Evolutionary conservation across 164 flowering plant species (phyloP), one percentile per base, ranked within the genome.

Genomic region (Tetracentron sinense): DNA sequence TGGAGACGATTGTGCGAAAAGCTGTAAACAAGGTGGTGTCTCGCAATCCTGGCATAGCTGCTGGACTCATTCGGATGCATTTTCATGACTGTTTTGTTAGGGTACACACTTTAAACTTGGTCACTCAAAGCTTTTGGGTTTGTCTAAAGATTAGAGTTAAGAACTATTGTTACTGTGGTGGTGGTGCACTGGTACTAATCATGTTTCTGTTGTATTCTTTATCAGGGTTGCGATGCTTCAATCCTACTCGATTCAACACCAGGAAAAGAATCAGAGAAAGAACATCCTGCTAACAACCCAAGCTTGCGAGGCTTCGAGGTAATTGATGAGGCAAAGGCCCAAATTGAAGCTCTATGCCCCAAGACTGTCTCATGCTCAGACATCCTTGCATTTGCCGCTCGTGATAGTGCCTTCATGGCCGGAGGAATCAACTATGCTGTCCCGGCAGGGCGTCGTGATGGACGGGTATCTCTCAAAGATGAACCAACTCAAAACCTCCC

Each of bases 81-180:
- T 79, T 79, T 61, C 83, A 79, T 53, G 83, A 79, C 51, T 78
- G 82, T 54, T 78, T 76, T 68, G 77, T 74, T 35, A 65, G 77
- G 70, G 80, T 75, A 68, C 11, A 65, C 25, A 22, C 22, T 3
- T 60, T 54, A 5, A 17, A 6, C 10, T 27, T 31, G 12, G 7
- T 19, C 23, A 7, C 15, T 23, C 2, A 4, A 23, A n/a, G 17
- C 28, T 53, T 53, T 47, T 11, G 0, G 25, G 21, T 28, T 30
- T 62, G 2, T 51, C 7, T 10, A n/a, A 7, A 46, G 6, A 57
- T 63, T 27, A n/a, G 73, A 61, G 1, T 15, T 15, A 0, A 50
- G n/a, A 12, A 12, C 25, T 22, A 5, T 7, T 6, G 21, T 47
- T 47, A 5, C n/a, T 11, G 20, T 47, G 50, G 5, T 47, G n/a